Conservation (phyloP, 2,329 filamentous ascomycete genomes). For the Alternaria viburni region DNA sequence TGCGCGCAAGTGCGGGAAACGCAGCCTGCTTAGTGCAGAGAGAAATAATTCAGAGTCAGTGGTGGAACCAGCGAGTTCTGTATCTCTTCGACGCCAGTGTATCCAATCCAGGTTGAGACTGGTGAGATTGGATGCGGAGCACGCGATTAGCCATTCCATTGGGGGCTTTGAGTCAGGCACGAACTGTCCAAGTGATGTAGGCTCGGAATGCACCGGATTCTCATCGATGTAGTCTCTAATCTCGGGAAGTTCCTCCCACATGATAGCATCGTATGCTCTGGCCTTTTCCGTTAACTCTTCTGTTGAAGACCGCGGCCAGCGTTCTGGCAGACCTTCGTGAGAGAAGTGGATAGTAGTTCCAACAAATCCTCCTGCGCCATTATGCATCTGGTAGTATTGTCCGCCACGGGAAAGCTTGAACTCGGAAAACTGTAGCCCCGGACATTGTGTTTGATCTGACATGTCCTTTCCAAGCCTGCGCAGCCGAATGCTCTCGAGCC, state of each 20-base stretch:
- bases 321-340: slow-evolving; percentile 8
- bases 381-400: slow-evolving; percentile 30
- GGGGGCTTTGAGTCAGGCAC: slow-evolving; percentile 14
- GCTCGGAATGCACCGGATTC: slow-evolving; percentile 10
- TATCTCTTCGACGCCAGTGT: slow-evolving; percentile 35
- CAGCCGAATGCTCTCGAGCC: slow-evolving; percentile 51
- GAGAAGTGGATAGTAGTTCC: slow-evolving; percentile 36
- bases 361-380: slow-evolving; percentile 41
- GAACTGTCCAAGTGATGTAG: not conserved
- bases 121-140: slow-evolving; percentile 35
- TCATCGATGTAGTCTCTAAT: slow-evolving; percentile 29
- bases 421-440: slow-evolving; percentile 28
- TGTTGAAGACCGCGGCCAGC: slow-evolving; percentile 1
- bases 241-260: slow-evolving; percentile 36
- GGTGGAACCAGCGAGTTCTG: slow-evolving; percentile 3
- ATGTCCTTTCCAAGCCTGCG: slow-evolving; percentile 48
- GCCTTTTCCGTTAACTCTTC: slow-evolving; percentile 25
- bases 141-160: slow-evolving; percentile 24
- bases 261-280: slow-evolving; percentile 29
- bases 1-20: slow-evolving; percentile 53
- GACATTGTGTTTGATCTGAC: slow-evolving; percentile 1
- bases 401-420: slow-evolving; percentile 42
- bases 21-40: slow-evolving; percentile 40
- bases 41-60: slow-evolving; percentile 23
- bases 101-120: slow-evolving; percentile 47